Base-by-base conservation (phyloP, 371 early-diverging fungal genomes). In the Chytridium lagenaria region DNA sequence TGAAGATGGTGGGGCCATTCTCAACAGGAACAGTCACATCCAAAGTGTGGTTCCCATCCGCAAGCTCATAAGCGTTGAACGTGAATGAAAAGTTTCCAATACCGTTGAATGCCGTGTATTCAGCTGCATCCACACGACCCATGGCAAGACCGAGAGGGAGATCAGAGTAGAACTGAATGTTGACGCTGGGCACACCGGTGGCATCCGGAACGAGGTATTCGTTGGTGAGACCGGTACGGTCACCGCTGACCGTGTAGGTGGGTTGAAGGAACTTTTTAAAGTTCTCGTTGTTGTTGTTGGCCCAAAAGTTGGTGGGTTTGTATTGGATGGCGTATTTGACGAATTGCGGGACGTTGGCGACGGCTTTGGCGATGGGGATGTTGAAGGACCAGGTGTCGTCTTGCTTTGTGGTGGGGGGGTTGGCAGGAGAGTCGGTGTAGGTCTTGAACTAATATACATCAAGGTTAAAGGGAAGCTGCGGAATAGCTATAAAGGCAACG, bases 281-380 rank as follows among this genome's bases (percentile, higher is more conserved):
- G 57, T 55, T 55, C 10, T 23, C 10, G 26, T 23, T 26, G 26
- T 55, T 19, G 26, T 55, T 55, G 57, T 55, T 55, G 26, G 26
- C 10, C 57, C 57, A 55, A 5, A 55, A 10, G 15, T 10, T 19
- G 19, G 44, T 12, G 7, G 44, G 3, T 34, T 61, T 61, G 61
- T 61, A 61, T 23, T 61, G 61, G 36, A 61, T 34, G 36, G 61
- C 36, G 36, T 61, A 33, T 3, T 10, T 10, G 36, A 61, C 61
- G 36, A 12, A 33, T 28, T 10, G 7, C 12, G 61, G 36, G 36
- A 61, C 15, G 61, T 31, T 34, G 36, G 26, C 15, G 36, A 33
- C 61, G 36, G 34, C 61, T 5, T 3, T 33, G 36, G 36, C 7
- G 12, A 61, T 34, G 34, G 61, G 61, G 61, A 61, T 34, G 34